Conservation (phyloP, 257 asterid genomes). For the Plantago ovata region DNA sequence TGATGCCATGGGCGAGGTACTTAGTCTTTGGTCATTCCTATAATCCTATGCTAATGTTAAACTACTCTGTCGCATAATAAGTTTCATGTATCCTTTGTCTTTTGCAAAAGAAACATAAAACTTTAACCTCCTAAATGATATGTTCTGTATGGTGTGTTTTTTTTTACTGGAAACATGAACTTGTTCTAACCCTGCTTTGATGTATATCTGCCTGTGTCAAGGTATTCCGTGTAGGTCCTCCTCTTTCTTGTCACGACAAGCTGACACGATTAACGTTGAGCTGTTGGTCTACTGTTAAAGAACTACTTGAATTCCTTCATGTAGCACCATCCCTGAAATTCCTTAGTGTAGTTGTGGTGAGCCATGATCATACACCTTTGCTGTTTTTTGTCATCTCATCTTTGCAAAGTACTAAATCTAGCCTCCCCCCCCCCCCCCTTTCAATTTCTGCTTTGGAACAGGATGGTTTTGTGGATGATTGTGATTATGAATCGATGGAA, state of each 20-base stretch:
- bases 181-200: neutral
- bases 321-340: constrained; percentile 1
- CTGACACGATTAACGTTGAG: neutral
- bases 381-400: neutral
- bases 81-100: no score
- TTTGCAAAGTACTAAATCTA: neutral
- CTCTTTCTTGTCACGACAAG: neutral
- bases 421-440: neutral
- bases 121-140: no score
- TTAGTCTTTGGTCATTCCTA: neutral
- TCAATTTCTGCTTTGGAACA: neutral
- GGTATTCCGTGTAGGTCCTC: neutral
- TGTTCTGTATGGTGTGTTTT: neutral
- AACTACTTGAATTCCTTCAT: neutral
- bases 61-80: no score
- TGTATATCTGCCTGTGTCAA: neutral
- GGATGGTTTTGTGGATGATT: neutral
- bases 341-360: neutral
- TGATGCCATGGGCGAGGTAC: neutral
- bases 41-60: no score
- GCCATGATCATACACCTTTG: neutral
- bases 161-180: neutral
- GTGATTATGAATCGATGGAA: neutral
- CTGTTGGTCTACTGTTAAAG: neutral
- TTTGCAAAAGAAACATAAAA: neutral